These are phyloP conservation scores for Phialophora verrucosa DNA, from an alignment of 2,329 filamentous ascomycete species.

Conservation along the genomic window DNA sequence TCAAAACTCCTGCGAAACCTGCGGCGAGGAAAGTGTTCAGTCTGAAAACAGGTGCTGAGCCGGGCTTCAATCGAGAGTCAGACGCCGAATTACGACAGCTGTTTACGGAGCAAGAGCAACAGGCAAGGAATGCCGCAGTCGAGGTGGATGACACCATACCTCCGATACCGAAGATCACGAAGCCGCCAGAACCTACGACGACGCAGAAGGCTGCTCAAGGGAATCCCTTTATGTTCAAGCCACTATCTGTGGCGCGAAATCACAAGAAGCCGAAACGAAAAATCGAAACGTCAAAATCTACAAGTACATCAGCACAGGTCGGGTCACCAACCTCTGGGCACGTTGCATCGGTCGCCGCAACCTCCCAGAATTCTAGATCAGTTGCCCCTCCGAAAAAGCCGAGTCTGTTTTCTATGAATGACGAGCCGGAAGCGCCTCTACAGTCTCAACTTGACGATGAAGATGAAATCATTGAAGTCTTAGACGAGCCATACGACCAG, in stretches of 20 bases:
- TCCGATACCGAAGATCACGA: conserved; percentile 45
- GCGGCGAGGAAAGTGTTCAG: conserved; percentile 65
- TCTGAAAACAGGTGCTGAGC: conserved; percentile 81
- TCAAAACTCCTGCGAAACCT: conserved; percentile 41
- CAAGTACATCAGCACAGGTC: not conserved
- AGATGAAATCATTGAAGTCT: conserved; percentile 47
- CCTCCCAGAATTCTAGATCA: conserved; percentile 21
- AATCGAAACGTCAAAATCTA: conserved; percentile 48
- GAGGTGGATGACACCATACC: conserved; percentile 30
- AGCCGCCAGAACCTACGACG: conserved; percentile 58
- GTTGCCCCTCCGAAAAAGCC: conserved; percentile 49
- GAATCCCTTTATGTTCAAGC: conserved; percentile 86
- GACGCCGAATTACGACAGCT: conserved; percentile 47
- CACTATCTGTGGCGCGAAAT: conserved; percentile 82
- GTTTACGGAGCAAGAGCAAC: conserved; percentile 46
- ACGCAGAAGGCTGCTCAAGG: conserved; percentile 62
- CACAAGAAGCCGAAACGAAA: conserved; percentile 67
- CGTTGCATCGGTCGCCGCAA: not conserved
- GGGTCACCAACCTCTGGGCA: not conserved
- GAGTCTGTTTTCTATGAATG: conserved; percentile 49
- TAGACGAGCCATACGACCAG: conserved; percentile 43
- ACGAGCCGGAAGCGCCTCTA: conserved; percentile 14
- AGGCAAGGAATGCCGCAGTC: conserved; percentile 19
- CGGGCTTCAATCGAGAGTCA: conserved; percentile 75
- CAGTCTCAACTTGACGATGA: conserved; percentile 20